These are phyloP conservation scores for Sistotremastrum niveocremeum DNA, from an alignment of 768 basidiomycete genomes.

Conservation along the genomic window DNA sequence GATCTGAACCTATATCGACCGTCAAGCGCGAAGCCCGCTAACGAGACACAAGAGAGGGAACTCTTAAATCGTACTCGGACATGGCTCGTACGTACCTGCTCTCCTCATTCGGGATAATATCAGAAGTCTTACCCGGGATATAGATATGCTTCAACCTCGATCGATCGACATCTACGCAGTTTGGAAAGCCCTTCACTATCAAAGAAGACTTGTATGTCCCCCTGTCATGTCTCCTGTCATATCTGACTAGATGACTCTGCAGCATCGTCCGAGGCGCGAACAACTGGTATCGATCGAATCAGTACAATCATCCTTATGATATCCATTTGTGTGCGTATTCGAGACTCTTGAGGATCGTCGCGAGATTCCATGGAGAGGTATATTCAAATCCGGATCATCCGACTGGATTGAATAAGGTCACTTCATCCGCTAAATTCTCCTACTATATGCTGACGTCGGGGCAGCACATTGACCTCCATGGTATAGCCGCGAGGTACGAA, in stretches of 20 bases:
- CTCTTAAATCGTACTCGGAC: slow-evolving; percentile 81
- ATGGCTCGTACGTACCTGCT: slow-evolving; percentile 38
- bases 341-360: slow-evolving; percentile 52
- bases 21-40: slow-evolving; percentile 54
- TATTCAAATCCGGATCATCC: slow-evolving; percentile 58
- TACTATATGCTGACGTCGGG: background rate
- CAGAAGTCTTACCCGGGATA: background rate
- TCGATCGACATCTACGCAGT: slow-evolving; percentile 75
- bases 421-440: background rate
- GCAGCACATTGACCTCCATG: no score
- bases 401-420: slow-evolving; percentile 57
- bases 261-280: slow-evolving; percentile 57
- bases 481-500: no score
- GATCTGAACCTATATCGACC: slow-evolving; percentile 83
- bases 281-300: slow-evolving; percentile 64
- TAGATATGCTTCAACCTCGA: slow-evolving; percentile 78
- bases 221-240: background rate
- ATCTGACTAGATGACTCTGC: slow-evolving; percentile 3
- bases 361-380: slow-evolving; percentile 63
- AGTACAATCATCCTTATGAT: slow-evolving; percentile 55
- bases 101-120: no score
- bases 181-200: slow-evolving; percentile 79
- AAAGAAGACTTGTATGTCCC: slow-evolving; percentile 60
- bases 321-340: slow-evolving; percentile 67
- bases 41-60: slow-evolving; percentile 73